These are phyloP conservation scores for Paramecium bursaria DNA, from an alignment of 73 alveolate species.

Conservation along the genomic window DNA sequence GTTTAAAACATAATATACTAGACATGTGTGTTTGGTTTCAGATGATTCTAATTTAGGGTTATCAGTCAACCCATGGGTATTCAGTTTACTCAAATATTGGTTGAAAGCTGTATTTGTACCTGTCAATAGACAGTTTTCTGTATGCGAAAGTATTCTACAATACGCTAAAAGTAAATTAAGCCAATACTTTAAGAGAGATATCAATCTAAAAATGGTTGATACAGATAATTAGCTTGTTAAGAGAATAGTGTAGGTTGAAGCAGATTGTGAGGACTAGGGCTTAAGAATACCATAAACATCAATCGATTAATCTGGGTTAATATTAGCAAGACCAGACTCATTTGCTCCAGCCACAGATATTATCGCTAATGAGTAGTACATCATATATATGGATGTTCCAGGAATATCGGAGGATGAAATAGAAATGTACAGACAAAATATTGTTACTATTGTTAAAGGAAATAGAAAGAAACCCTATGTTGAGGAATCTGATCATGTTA, in stretches of 20 bases:
- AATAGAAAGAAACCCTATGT: constrained; percentile 39
- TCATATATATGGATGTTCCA: constrained; percentile 58
- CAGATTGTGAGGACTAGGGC: background rate
- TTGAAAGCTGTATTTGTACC: constrained; percentile 49
- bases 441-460: constrained; percentile 47
- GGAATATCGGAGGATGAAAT: constrained; percentile 49
- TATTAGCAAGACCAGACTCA: constrained; percentile 62
- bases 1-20: constrained; percentile 63
- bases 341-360: constrained; percentile 65
- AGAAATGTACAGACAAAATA: constrained; percentile 40
- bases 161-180: constrained; percentile 27
- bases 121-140: constrained; percentile 43
- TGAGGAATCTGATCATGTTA: constrained; percentile 44
- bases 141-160: constrained; percentile 18
- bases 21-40: constrained; percentile 65
- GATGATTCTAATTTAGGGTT: constrained; percentile 34
- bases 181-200: constrained; percentile 27
- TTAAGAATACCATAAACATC: constrained; percentile 21
- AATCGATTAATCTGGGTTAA: constrained; percentile 41
- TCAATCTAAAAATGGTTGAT: constrained; percentile 8
- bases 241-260: constrained; percentile 27
- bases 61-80: constrained; percentile 45
- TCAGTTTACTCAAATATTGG: constrained; percentile 57
- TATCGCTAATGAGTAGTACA: constrained; percentile 53
- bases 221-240: background rate